Conservation (phyloP, 768 basidiomycete genomes). For the Boletus fagicola region DNA sequence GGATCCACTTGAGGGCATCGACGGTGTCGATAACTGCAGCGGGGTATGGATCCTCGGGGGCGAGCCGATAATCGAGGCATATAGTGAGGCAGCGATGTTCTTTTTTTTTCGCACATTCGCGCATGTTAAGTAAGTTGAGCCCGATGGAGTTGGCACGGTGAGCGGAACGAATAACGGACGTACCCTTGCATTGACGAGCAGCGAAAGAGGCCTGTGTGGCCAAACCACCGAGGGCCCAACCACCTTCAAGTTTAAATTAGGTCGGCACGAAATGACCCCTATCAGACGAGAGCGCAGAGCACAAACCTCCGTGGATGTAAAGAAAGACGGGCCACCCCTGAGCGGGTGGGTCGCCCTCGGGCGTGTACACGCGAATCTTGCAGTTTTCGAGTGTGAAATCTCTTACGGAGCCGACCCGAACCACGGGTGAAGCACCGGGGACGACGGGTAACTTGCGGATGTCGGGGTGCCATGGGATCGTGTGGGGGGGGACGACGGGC, state of each 20-base stretch:
- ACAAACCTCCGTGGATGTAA: slow-evolving; percentile 66
- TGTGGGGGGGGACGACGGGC: slow-evolving; percentile 48
- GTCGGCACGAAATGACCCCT: background rate
- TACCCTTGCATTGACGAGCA: slow-evolving; percentile 27
- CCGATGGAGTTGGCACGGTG: background rate
- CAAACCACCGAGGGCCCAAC: slow-evolving; percentile 72
- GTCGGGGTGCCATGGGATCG: slow-evolving; percentile 57
- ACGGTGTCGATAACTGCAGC: slow-evolving; percentile 69
- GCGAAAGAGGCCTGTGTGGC: slow-evolving; percentile 57
- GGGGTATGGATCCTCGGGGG: slow-evolving; percentile 69
- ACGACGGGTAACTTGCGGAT: slow-evolving; percentile 51
- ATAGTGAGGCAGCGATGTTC: slow-evolving; percentile 62
- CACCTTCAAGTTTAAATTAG: slow-evolving; percentile 44
- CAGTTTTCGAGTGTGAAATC: slow-evolving; percentile 51
- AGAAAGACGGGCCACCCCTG: slow-evolving; percentile 70
- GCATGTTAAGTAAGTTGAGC: background rate
- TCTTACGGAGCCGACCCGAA: slow-evolving; percentile 51
- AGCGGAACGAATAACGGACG: background rate
- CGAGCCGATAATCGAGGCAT: slow-evolving; percentile 69
- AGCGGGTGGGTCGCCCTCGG: slow-evolving; percentile 46
- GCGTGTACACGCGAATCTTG: slow-evolving; percentile 62
- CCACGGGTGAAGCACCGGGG: slow-evolving; percentile 52
- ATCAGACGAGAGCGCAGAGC: background rate
- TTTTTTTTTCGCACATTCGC: background rate
- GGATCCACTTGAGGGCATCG: slow-evolving; percentile 64